Evolutionary conservation across 108 stramenopile species (phyloP).

Genomic region (Nitzschia sp.): DNA sequence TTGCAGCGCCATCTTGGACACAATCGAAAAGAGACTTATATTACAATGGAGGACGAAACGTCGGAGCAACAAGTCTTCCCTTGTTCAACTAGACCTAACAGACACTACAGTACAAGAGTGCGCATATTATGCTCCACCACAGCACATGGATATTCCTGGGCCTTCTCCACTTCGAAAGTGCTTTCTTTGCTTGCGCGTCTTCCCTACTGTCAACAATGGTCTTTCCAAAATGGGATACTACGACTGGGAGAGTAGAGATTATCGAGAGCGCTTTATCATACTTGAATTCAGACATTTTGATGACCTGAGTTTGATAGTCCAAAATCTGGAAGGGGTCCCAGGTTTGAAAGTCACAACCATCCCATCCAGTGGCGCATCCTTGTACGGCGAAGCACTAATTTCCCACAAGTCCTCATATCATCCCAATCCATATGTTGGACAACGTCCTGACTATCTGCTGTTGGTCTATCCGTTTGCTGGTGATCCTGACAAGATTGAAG

Average conservation of each 20-base stretch:
- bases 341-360: constrained; percentile 23
- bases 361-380: constrained; percentile 19
- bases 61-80: neutral
- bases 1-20: constrained; percentile 40
- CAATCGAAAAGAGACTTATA: constrained; percentile 24
- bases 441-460: constrained; percentile 40
- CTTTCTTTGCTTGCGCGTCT: constrained; percentile 49
- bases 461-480: constrained; percentile 73
- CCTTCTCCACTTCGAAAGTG: constrained; percentile 19
- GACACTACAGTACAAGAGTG: constrained; percentile 47
- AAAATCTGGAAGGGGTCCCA: neutral
- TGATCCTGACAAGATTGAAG: constrained; percentile 41
- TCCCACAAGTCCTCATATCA: constrained; percentile 2
- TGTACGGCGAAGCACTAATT: constrained; percentile 7
- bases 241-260: constrained; percentile 18
- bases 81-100: constrained; percentile 21
- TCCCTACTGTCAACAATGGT: constrained; percentile 38
- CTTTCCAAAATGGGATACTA: constrained; percentile 32
- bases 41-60: constrained; percentile 5
- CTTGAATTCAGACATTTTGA: constrained; percentile 45
- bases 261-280: constrained; percentile 35
- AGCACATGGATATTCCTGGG: neutral
- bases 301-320: constrained; percentile 23
- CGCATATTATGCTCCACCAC: constrained; percentile 36
- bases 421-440: neutral